A percentile compares a stretch with the other conserved stretches of the same genome.
phyloP scores from a whole-genome alignment of 2,329 filamentous ascomycete species.

The Cercospora citrullina region DNA sequence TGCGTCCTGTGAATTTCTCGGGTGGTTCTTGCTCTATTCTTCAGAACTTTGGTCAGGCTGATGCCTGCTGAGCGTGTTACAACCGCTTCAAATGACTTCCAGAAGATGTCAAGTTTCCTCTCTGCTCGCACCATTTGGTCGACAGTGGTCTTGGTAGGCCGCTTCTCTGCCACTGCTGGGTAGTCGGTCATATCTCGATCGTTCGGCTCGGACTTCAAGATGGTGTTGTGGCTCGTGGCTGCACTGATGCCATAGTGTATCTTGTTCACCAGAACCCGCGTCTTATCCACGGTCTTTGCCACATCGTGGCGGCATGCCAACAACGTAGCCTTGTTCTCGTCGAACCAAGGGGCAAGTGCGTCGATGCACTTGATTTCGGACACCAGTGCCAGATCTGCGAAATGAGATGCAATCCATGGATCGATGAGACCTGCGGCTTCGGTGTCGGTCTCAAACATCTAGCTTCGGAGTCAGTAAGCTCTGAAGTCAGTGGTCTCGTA shows the following conservation, averaged over 20 bases:
- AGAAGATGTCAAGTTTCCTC: conserved; percentile 51
- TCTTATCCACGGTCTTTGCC: conserved; percentile 7
- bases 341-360: conserved; percentile 21
- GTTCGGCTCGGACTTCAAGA: conserved; percentile 17
- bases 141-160: conserved; percentile 49
- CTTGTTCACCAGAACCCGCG: conserved; percentile 9
- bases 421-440: conserved; percentile 30
- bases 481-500: not conserved
- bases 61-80: conserved; percentile 20
- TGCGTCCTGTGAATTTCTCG: conserved; percentile 51
- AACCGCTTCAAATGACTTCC: conserved; percentile 36
- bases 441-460: conserved; percentile 33
- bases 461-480: not conserved
- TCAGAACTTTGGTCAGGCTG: conserved; percentile 33
- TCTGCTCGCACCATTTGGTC: conserved; percentile 52
- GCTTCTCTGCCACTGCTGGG: conserved; percentile 47
- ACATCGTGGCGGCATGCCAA: conserved; percentile 2
- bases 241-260: conserved; percentile 9
- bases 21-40: conserved; percentile 29
- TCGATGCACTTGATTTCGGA: conserved; percentile 24
- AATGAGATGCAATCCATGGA: conserved; percentile 28
- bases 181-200: conserved; percentile 47
- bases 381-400: conserved; percentile 34
- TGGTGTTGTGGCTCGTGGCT: not conserved
- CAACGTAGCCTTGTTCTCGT: conserved; percentile 15